A percentile compares a stretch with the other conserved stretches of the same genome.
These are phyloP conservation scores for Pisolithus microcarpus DNA, from an alignment of 768 basidiomycete genomes.

Conservation along the genomic window DNA sequence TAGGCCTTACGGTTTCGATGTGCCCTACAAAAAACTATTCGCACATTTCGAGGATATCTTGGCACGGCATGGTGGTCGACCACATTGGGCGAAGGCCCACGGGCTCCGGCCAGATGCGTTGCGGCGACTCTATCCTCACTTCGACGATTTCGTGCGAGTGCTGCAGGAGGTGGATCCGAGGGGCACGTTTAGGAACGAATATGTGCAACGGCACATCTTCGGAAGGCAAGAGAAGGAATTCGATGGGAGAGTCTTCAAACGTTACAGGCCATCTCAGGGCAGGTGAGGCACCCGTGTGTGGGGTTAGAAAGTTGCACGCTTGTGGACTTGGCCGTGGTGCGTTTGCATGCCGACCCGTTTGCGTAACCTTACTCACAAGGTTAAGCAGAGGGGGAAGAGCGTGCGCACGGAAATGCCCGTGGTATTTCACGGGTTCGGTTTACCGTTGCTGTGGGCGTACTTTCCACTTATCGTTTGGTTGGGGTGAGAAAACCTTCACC, in stretches of 20 bases:
- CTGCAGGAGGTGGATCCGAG: conserved; percentile 63
- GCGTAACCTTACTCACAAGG: too few relatives aligned
- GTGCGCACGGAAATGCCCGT: too few relatives aligned
- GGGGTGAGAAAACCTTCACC: too few relatives aligned
- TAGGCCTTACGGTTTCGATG: conserved; percentile 80
- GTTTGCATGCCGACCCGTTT: not conserved
- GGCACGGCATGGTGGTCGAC: conserved; percentile 63
- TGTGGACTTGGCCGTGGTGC: not conserved
- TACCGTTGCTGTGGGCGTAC: too few relatives aligned
- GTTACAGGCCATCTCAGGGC: conserved; percentile 6
- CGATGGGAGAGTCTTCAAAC: conserved; percentile 43
- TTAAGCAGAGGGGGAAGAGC: too few relatives aligned
- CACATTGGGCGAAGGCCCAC: conserved; percentile 97
- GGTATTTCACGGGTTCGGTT: too few relatives aligned
- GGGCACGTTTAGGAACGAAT: conserved; percentile 81
- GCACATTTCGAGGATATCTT: conserved; percentile 68
- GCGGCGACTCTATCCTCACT: conserved; percentile 68
- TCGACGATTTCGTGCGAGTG: conserved; percentile 67
- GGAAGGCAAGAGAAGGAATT: conserved; percentile 42
- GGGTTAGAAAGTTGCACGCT: not conserved
- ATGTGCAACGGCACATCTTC: conserved; percentile 81
- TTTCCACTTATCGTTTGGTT: too few relatives aligned
- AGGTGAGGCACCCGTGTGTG: conserved; percentile 1
- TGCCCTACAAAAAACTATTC: conserved; percentile 78
- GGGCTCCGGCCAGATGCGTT: conserved; percentile 57